Evolutionary conservation across 805 yeast species (phyloP).

Genomic region (Starmerella bombicola): DNA sequence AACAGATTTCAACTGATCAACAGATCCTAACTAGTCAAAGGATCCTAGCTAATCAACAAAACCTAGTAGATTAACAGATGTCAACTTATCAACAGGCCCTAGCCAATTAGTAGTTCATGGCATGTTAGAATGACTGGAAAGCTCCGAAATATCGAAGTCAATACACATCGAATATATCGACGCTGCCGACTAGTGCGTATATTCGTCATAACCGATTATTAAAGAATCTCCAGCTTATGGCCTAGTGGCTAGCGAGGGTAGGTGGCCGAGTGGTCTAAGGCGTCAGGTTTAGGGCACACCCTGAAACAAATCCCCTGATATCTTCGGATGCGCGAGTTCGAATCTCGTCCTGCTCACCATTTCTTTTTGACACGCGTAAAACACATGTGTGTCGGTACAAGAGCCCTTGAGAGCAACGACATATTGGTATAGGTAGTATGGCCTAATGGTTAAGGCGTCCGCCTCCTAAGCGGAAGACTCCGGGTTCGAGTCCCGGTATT

Average conservation of each 20-base stretch:
- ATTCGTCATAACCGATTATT: neutral
- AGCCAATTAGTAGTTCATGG: no score
- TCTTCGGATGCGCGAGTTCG: conserved; percentile 25
- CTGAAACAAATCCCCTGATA: conserved; percentile 23
- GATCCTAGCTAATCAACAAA: no score
- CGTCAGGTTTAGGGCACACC: conserved; percentile 25
- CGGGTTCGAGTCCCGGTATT: conserved; percentile 60
- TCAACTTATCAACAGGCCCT: no score
- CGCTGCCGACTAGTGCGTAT: no score
- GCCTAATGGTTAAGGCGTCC: conserved; percentile 56
- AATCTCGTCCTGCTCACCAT: conserved; percentile 23
- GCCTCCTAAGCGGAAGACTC: conserved; percentile 59
- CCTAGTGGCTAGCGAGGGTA: conserved; percentile 8
- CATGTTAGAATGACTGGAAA: no score
- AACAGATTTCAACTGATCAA: no score
- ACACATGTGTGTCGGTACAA: neutral
- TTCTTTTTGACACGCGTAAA: neutral
- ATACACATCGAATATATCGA: no score
- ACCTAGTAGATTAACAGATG: no score
- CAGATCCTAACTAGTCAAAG: no score
- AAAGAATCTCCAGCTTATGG: neutral
- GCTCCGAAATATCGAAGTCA: no score
- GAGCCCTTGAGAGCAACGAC: neutral
- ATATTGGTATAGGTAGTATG: conserved; percentile 25
- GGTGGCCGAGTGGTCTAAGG: conserved; percentile 27